Conservation (phyloP, 1,284 basidiomycete genomes). For the Leccinum discolor region DNA sequence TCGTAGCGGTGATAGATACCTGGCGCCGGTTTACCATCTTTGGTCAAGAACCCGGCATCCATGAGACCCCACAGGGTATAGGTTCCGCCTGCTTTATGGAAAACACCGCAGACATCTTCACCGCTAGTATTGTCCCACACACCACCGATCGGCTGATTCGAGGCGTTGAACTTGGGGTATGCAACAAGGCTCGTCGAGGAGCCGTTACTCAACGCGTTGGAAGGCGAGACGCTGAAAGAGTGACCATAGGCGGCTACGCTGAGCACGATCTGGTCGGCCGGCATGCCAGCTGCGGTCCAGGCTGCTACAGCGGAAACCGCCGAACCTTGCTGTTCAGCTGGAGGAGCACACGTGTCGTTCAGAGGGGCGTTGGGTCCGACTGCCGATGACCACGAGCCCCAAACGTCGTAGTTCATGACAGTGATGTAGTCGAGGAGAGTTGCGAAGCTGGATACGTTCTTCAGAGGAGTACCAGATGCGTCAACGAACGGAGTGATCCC, state of each 20-base stretch:
- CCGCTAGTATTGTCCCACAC: conserved; percentile 37
- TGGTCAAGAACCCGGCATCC: conserved; percentile 38
- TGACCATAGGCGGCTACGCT: conserved; percentile 64
- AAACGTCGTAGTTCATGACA: conserved; percentile 78
- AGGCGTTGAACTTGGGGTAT: conserved; percentile 41
- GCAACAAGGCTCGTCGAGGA: conserved; percentile 26
- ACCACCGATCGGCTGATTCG: conserved; percentile 42
- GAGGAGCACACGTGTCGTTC: conserved; percentile 55
- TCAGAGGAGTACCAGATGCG: conserved; percentile 49
- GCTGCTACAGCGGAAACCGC: conserved; percentile 59
- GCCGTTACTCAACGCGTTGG: conserved; percentile 28
- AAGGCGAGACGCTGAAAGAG: conserved; percentile 38
- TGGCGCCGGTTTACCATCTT: conserved; percentile 35
- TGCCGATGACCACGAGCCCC: conserved; percentile 49
- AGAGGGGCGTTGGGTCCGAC: conserved; percentile 75
- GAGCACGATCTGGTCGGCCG: conserved; percentile 61
- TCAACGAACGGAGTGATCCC: conserved; percentile 58
- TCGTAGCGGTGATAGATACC: conserved; percentile 31
- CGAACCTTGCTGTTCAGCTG: conserved; percentile 58
- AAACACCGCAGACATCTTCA: conserved; percentile 40
- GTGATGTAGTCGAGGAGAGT: conserved; percentile 61
- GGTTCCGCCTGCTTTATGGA: conserved; percentile 35
- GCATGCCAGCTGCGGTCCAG: conserved; percentile 69
- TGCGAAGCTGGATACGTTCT: conserved; percentile 48
- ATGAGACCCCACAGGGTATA: conserved; percentile 45